phyloP scores from a whole-genome alignment of 768 basidiomycete genomes.

The Cyclocybe cylindracea region DNA sequence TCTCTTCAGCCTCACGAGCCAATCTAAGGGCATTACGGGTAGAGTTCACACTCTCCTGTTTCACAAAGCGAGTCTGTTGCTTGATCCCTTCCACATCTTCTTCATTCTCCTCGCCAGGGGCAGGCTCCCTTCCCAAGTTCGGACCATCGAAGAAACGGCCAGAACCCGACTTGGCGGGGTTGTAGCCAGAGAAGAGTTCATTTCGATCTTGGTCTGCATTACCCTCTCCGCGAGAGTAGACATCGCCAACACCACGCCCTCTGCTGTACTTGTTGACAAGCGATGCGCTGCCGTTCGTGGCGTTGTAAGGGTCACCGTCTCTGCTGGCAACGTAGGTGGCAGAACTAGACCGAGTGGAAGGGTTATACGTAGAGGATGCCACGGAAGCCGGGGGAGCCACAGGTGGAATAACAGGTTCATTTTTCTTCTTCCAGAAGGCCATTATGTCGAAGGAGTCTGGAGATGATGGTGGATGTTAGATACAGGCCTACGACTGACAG shows the following conservation, averaged over 20 bases:
- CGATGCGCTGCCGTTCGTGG: slow-evolving; percentile 15
- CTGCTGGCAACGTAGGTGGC: slow-evolving; percentile 70
- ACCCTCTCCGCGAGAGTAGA: slow-evolving; percentile 63
- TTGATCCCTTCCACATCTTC: slow-evolving; percentile 96
- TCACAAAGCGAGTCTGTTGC: slow-evolving; percentile 82
- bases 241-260: slow-evolving; percentile 57
- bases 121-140: slow-evolving; percentile 40
- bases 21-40: slow-evolving; percentile 91
- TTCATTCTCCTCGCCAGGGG: slow-evolving; percentile 73
- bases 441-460: slow-evolving; percentile 35
- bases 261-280: slow-evolving; percentile 49
- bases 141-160: slow-evolving; percentile 75
- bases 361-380: slow-evolving; percentile 17
- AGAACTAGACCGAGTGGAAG: slow-evolving; percentile 44
- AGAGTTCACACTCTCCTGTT: slow-evolving; percentile 89
- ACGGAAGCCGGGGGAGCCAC: slow-evolving; percentile 37
- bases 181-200: slow-evolving; percentile 77
- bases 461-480: slow-evolving; percentile 5
- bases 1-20: slow-evolving; percentile 96
- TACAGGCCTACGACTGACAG: background rate
- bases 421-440: slow-evolving; percentile 72
- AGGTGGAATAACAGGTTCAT: slow-evolving; percentile 69
- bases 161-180: slow-evolving; percentile 56
- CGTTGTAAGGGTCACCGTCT: slow-evolving; percentile 20
- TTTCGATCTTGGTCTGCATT: slow-evolving; percentile 67